A percentile compares a stretch with the other conserved stretches of the same genome.
phyloP scores from a whole-genome alignment of 139 green algal genomes.

The Eudorina sp. region DNA sequence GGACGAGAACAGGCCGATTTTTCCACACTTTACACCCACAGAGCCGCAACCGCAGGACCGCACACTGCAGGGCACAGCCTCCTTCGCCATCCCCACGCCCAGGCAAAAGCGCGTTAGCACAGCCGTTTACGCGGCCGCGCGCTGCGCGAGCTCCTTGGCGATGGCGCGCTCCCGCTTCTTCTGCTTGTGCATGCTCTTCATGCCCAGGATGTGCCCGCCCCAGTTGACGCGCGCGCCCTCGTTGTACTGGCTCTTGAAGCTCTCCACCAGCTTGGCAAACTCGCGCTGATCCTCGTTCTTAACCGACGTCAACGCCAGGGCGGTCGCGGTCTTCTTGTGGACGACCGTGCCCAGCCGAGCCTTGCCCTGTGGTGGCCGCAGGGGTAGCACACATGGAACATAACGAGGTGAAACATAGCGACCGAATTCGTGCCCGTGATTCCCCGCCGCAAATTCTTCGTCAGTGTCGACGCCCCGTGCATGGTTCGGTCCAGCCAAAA shows the following conservation, averaged over 20 bases:
- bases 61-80: not conserved
- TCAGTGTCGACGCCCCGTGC: no score
- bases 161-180: slow-evolving; percentile 88
- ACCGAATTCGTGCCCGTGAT: no score
- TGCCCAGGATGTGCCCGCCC: slow-evolving; percentile 98
- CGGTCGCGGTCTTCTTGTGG: slow-evolving; percentile 99
- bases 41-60: not conserved
- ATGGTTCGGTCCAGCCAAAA: no score
- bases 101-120: not conserved
- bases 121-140: slow-evolving; percentile 64
- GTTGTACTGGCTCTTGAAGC: slow-evolving; percentile 92
- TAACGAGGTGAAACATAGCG: no score
- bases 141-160: slow-evolving; percentile 90
- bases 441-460: no score
- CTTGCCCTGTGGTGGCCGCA: slow-evolving; percentile 87
- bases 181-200: slow-evolving; percentile 95
- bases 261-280: slow-evolving; percentile 98
- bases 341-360: slow-evolving; percentile 93
- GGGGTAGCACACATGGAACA: no score
- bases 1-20: not conserved
- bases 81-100: not conserved
- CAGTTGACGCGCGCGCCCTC: slow-evolving; percentile 90
- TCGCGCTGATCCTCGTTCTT: slow-evolving; percentile 98
- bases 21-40: slow-evolving; percentile 4
- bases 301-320: slow-evolving; percentile 92